A percentile compares a stretch with the other conserved stretches of the same genome.
These are phyloP conservation scores for Aphanomyces stellatus DNA, from an alignment of 352 stramenopile genomes.

Conservation along the genomic window DNA sequence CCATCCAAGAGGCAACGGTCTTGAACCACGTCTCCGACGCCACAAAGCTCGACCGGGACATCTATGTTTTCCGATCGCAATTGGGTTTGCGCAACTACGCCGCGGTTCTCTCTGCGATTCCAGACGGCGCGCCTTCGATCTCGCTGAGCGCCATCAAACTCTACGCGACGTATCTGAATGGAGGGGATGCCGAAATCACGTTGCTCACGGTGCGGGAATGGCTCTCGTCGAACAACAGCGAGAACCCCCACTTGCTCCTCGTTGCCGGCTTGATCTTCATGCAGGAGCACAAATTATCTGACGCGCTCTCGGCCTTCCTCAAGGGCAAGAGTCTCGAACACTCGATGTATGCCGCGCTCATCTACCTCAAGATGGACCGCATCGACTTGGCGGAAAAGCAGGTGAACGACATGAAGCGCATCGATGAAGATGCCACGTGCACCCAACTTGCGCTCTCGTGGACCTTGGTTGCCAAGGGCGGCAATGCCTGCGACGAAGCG, in stretches of 20 bases:
- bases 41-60: constrained; percentile 89
- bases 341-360: constrained; percentile 71
- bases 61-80: constrained; percentile 90
- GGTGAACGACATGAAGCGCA: constrained; percentile 82
- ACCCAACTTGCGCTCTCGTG: constrained; percentile 91
- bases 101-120: constrained; percentile 83
- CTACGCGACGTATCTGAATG: constrained; percentile 74
- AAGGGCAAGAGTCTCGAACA: constrained; percentile 91
- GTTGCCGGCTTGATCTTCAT: constrained; percentile 92
- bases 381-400: constrained; percentile 87
- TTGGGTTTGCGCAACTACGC: constrained; percentile 85
- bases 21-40: constrained; percentile 78
- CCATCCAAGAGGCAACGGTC: constrained; percentile 85
- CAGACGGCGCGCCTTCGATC: constrained; percentile 52
- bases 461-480: constrained; percentile 73
- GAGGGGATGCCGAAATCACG: constrained; percentile 76
- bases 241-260: constrained; percentile 89
- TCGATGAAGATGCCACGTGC: constrained; percentile 95
- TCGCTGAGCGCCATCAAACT: constrained; percentile 80
- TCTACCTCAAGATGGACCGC: constrained; percentile 92
- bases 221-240: constrained; percentile 67
- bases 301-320: constrained; percentile 90
- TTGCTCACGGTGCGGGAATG: constrained; percentile 88
- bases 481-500: constrained; percentile 81
- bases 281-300: constrained; percentile 86